Conservation (phyloP, 169 alveolate genomes). For the Plasmodium knowlesi region DNA sequence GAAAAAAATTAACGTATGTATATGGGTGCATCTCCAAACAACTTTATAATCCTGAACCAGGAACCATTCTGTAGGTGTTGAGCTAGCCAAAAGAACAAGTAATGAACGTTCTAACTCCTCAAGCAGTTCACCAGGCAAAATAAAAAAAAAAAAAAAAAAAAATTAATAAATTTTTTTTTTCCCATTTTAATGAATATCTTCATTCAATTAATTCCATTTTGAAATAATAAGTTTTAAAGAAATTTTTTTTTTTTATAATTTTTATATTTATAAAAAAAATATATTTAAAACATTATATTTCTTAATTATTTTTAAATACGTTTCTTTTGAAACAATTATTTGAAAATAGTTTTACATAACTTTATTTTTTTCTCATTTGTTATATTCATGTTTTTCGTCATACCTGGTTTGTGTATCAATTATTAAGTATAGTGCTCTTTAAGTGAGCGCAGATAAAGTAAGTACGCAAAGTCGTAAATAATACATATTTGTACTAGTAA, state of each 20-base stretch:
- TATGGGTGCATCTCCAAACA: background rate
- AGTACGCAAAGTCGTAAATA: background rate
- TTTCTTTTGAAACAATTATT: background rate
- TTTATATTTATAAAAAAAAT: too few species aligned
- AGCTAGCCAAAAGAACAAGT: slow-evolving; percentile 1
- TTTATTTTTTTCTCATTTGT: background rate
- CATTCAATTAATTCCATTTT: background rate
- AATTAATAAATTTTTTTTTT: background rate
- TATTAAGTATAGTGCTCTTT: background rate
- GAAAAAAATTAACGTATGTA: slow-evolving; percentile 4
- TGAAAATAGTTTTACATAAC: background rate
- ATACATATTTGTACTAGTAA: slow-evolving; percentile 17
- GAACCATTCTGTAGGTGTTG: background rate
- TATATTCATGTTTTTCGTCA: background rate
- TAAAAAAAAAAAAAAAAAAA: slow-evolving; percentile 4
- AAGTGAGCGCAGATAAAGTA: background rate
- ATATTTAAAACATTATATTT: background rate
- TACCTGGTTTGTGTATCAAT: background rate
- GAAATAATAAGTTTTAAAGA: background rate
- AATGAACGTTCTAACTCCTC: background rate
- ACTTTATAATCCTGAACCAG: background rate
- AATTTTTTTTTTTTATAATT: background rate
- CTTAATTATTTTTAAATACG: background rate
- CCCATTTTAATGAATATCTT: background rate
- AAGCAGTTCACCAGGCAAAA: background rate